phyloP scores from a whole-genome alignment of 1,139 yeast species.

The Suhomyces bolitotheri region DNA sequence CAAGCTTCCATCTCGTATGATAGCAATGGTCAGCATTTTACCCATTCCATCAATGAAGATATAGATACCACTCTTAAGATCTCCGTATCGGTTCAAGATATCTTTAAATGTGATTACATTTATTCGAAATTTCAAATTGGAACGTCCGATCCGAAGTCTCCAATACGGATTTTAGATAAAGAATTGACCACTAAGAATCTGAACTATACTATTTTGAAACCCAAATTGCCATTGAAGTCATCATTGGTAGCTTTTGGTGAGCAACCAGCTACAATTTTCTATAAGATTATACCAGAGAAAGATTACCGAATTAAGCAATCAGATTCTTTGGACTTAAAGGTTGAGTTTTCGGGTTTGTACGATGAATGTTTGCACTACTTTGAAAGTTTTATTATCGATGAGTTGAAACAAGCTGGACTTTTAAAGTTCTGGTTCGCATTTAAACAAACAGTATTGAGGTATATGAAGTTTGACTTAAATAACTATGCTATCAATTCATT shows the following conservation, averaged over 20 bases:
- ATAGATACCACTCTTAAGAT: constrained; percentile 55
- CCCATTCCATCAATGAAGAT: constrained; percentile 27
- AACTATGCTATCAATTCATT: constrained; percentile 35
- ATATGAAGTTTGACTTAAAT: constrained; percentile 37
- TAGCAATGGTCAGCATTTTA: constrained; percentile 21
- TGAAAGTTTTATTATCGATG: constrained; percentile 8
- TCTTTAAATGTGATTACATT: constrained; percentile 54
- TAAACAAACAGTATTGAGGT: constrained; percentile 23
- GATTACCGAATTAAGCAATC: constrained; percentile 23
- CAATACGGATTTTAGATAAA: constrained; percentile 54
- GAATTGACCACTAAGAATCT: constrained; percentile 37
- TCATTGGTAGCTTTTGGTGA: constrained; percentile 58
- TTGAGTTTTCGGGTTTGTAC: constrained; percentile 47
- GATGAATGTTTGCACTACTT: constrained; percentile 40
- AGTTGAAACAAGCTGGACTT: constrained; percentile 15
- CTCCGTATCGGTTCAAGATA: constrained; percentile 78
- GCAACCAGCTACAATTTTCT: constrained; percentile 68
- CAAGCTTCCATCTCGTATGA: constrained; percentile 35
- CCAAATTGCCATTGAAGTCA: constrained; percentile 18
- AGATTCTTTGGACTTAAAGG: constrained; percentile 42
- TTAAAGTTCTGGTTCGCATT: constrained; percentile 29
- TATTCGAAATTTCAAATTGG: constrained; percentile 72
- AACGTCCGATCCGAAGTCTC: constrained; percentile 51
- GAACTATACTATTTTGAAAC: constrained; percentile 38
- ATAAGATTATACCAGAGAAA: constrained; percentile 40